These are phyloP conservation scores for Rubroshorea leprosula DNA, from an alignment of 345 rosid species.

Conservation along the genomic window DNA sequence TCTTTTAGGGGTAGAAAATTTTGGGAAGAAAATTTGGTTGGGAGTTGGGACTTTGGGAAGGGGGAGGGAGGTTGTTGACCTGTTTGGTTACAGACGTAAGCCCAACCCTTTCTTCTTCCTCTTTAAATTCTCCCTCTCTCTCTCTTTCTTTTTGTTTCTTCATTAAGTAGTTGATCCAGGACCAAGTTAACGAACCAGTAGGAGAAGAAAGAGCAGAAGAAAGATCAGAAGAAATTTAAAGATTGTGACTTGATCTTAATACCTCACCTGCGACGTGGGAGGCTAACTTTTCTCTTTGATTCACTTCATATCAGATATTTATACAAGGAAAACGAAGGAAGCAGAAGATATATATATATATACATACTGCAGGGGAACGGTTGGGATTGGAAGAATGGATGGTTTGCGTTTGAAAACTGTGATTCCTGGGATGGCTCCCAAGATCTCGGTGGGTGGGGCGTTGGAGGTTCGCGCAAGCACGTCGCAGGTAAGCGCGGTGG, in stretches of 20 bases:
- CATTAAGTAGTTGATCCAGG: not conserved
- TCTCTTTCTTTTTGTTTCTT: not conserved
- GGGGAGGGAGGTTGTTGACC: not conserved
- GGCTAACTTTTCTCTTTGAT: not conserved
- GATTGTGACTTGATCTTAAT: not conserved
- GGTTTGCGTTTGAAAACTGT: slow-evolving; percentile 16
- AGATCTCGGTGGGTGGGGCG: slow-evolving; percentile 6
- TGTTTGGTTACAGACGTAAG: not conserved
- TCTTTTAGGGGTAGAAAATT: too few relatives aligned
- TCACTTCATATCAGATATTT: too few relatives aligned
- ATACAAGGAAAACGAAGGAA: not conserved
- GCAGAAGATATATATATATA: not conserved
- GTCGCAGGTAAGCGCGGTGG: slow-evolving; percentile 10
- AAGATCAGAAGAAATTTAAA: too few relatives aligned
- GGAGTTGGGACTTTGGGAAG: too few relatives aligned
- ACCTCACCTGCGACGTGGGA: not conserved
- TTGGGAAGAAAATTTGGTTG: not conserved
- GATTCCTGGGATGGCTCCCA: slow-evolving; percentile 15
- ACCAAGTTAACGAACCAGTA: not conserved
- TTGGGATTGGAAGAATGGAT: slow-evolving; percentile 10
- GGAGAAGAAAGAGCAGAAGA: not conserved
- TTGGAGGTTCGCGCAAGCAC: slow-evolving; percentile 2
- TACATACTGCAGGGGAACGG: too few relatives aligned
- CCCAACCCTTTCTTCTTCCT: not conserved
- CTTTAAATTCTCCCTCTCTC: not conserved